Conservation (phyloP, 352 stramenopile genomes). For the Phytopythium delawarense region DNA sequence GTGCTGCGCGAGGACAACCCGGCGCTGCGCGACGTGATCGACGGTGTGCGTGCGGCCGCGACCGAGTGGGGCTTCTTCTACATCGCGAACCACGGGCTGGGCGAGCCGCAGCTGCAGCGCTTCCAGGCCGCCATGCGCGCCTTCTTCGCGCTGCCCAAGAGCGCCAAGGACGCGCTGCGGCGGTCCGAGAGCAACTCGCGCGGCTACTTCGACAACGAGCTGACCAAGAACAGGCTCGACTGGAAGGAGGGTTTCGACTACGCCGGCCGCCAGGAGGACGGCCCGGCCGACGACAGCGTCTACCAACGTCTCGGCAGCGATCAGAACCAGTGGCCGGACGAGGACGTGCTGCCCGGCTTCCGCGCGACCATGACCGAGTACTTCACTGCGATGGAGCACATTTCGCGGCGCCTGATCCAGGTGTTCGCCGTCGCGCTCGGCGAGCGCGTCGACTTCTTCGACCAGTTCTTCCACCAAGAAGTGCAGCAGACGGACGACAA, state of each 20-base stretch:
- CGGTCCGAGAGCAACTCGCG: constrained; percentile 82
- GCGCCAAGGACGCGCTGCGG: constrained; percentile 47
- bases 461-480: constrained; percentile 49
- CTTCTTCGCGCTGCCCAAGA: constrained; percentile 83
- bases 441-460: constrained; percentile 46
- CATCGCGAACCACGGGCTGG: constrained; percentile 79
- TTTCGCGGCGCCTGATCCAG: constrained; percentile 50
- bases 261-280: constrained; percentile 35
- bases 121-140: constrained; percentile 63
- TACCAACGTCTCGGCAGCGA: constrained; percentile 73
- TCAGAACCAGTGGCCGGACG: constrained; percentile 79
- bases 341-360: constrained; percentile 51
- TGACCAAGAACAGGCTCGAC: constrained; percentile 92
- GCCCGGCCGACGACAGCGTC: constrained; percentile 25
- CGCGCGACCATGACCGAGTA: constrained; percentile 36
- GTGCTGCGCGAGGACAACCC: constrained; percentile 13
- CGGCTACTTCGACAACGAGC: constrained; percentile 93
- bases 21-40: constrained; percentile 31
- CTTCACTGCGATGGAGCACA: constrained; percentile 48
- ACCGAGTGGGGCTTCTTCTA: constrained; percentile 92
- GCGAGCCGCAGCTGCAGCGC: constrained; percentile 42
- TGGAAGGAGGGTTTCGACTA: constrained; percentile 91
- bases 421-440: constrained; percentile 55
- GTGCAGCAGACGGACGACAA: neutral
- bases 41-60: constrained; percentile 45